Percentiles rank a stretch among this genome's conserved stretches.
Evolutionary conservation across 140 eudicot genomes (phyloP).

Genomic region (Oenanthe javanica): DNA sequence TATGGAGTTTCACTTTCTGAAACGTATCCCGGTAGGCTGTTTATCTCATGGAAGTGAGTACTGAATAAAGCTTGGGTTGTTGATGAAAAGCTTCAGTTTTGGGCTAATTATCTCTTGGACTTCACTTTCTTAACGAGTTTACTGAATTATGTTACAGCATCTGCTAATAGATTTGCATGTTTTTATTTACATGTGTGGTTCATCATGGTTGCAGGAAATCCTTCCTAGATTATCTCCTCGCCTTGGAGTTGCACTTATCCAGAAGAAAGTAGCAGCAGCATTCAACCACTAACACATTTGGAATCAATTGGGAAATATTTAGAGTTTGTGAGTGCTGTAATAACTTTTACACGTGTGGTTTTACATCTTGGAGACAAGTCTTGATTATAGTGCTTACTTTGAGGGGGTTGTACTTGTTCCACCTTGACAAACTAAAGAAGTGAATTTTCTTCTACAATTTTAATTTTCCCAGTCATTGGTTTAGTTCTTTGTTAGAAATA

Average conservation of each 20-base stretch:
- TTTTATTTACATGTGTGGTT: background rate
- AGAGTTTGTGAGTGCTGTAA: background rate
- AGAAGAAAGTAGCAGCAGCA: slow-evolving; percentile 65
- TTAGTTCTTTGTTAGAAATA: background rate
- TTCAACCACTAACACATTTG: slow-evolving; percentile 24
- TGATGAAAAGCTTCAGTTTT: background rate
- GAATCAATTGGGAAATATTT: background rate
- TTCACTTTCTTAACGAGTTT: background rate
- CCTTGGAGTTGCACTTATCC: slow-evolving; percentile 65
- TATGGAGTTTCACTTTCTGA: background rate
- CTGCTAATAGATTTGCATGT: background rate
- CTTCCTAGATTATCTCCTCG: slow-evolving; percentile 95
- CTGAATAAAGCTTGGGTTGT: background rate
- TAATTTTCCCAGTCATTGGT: background rate
- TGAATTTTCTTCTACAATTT: background rate
- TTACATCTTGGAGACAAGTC: background rate
- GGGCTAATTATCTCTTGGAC: background rate
- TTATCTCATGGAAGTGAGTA: background rate
- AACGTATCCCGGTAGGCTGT: background rate
- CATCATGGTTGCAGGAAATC: slow-evolving; percentile 49
- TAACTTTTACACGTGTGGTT: background rate
- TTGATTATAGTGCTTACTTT: background rate
- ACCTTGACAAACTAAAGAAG: background rate
- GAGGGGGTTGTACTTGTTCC: background rate
- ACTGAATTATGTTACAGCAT: background rate